A percentile compares a stretch with the other conserved stretches of the same genome.
These are phyloP conservation scores for Kluyveromyces starmeri DNA, from an alignment of 805 yeast species.

Conservation along the genomic window DNA sequence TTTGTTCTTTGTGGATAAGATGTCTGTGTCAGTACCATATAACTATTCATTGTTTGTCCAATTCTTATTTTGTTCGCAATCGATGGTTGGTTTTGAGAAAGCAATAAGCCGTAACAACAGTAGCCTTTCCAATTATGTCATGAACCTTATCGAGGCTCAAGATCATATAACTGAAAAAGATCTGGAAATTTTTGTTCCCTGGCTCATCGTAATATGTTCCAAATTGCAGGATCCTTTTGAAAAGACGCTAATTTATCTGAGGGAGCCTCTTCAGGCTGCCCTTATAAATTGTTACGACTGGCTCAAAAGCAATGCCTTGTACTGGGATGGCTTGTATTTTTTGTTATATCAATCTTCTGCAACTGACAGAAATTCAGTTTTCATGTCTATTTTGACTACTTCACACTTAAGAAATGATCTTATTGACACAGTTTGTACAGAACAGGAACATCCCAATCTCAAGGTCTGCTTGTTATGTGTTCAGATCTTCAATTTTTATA, in stretches of 20 bases:
- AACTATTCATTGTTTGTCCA: not conserved
- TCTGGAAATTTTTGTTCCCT: not conserved
- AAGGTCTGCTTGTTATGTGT: not conserved
- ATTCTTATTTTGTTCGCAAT: not conserved
- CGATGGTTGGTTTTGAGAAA: not conserved
- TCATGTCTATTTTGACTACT: not conserved
- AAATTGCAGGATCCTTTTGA: slow-evolving; percentile 1
- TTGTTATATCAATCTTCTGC: not conserved
- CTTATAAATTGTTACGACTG: not conserved
- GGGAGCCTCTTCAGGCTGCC: not conserved
- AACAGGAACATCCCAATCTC: not conserved
- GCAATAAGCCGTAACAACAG: not conserved
- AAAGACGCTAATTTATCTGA: not conserved
- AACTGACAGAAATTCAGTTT: not conserved
- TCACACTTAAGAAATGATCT: slow-evolving; percentile 1
- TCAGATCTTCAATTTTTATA: slow-evolving; percentile 3
- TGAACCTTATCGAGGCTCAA: not conserved
- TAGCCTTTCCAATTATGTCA: not conserved
- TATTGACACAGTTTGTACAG: not conserved
- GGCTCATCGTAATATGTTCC: slow-evolving; percentile 1
- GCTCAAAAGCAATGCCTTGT: not conserved
- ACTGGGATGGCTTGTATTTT: slow-evolving; percentile 1
- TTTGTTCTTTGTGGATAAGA: not conserved
- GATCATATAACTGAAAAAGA: not conserved
- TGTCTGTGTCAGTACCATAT: not conserved